phyloP scores from a whole-genome alignment of 345 rosid species.

The Carallia pectinifolia region DNA sequence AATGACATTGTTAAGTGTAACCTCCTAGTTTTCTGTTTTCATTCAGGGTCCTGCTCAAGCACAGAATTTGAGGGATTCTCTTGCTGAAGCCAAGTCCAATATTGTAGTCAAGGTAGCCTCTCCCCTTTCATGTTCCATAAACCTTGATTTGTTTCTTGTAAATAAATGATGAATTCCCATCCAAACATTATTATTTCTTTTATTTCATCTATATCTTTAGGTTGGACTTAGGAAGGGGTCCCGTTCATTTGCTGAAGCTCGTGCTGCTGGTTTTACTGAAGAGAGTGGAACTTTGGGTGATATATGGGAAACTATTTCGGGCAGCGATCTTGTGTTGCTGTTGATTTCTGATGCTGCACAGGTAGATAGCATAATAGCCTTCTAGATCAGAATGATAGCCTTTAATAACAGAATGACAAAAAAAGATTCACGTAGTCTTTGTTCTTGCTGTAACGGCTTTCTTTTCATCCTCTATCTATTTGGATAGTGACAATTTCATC shows the following conservation, averaged over 20 bases:
- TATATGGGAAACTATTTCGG: conserved; percentile 81
- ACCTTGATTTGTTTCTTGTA: background rate
- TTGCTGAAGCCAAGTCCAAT: conserved; percentile 77
- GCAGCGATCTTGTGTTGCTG: conserved; percentile 86
- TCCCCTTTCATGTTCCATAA: background rate
- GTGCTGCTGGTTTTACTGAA: conserved; percentile 80
- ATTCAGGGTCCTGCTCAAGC: conserved; percentile 94
- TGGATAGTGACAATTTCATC: background rate
- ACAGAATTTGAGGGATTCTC: conserved; percentile 88
- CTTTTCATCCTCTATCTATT: too few species aligned
- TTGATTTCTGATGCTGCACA: conserved; percentile 96
- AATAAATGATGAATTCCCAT: background rate
- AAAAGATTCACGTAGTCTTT: too few species aligned
- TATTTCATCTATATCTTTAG: conserved; percentile 28
- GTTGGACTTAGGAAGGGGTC: conserved; percentile 90
- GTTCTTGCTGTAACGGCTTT: too few species aligned
- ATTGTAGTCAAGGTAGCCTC: conserved; percentile 55
- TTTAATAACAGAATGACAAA: too few species aligned
- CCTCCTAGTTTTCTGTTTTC: background rate
- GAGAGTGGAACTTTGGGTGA: conserved; percentile 85
- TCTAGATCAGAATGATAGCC: too few species aligned
- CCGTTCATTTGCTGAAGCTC: conserved; percentile 82
- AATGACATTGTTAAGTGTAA: background rate
- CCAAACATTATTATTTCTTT: background rate
- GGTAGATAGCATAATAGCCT: conserved; percentile 31